These are phyloP conservation scores for Lepidopterella palustris DNA, from an alignment of 495 filamentous ascomycete genomes.

Conservation along the genomic window DNA sequence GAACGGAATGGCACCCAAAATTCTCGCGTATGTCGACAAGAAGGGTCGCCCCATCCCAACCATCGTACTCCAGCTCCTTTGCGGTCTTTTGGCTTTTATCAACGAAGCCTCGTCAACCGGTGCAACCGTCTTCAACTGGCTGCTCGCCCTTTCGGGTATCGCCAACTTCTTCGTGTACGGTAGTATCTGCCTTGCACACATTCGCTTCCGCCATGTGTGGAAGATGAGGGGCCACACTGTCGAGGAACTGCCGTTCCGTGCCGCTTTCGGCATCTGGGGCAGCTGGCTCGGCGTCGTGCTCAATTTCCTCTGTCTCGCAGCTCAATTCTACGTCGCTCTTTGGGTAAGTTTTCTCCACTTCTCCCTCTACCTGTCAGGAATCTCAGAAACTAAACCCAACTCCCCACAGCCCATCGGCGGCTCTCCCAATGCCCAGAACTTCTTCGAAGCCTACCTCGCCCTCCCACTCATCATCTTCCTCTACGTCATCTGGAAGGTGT, in stretches of 20 bases:
- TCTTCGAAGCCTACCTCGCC: conserved; percentile 31
- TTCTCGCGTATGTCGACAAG: conserved; percentile 54
- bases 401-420: conserved; percentile 22
- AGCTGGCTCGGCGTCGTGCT: conserved; percentile 17
- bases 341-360: conserved; percentile 21
- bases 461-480: conserved; percentile 23
- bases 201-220: conserved; percentile 52
- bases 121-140: conserved; percentile 53
- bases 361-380: background rate
- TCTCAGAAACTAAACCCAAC: background rate
- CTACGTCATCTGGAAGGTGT: conserved; percentile 28
- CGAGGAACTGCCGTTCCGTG: conserved; percentile 17
- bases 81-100: conserved; percentile 51
- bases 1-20: conserved; percentile 45
- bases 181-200: conserved; percentile 49
- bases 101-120: conserved; percentile 43
- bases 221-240: conserved; percentile 18
- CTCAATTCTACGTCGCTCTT: conserved; percentile 24
- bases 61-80: conserved; percentile 41
- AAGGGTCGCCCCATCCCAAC: conserved; percentile 52
- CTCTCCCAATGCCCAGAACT: conserved; percentile 18
- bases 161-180: conserved; percentile 53
- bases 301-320: conserved; percentile 21
- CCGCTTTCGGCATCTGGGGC: conserved; percentile 19
- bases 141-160: conserved; percentile 50